Evolutionary conservation across 2,329 filamentous ascomycete species (phyloP), one percentile per base, ranked within the genome.

Genomic region (Colletotrichum higginsianum): DNA sequence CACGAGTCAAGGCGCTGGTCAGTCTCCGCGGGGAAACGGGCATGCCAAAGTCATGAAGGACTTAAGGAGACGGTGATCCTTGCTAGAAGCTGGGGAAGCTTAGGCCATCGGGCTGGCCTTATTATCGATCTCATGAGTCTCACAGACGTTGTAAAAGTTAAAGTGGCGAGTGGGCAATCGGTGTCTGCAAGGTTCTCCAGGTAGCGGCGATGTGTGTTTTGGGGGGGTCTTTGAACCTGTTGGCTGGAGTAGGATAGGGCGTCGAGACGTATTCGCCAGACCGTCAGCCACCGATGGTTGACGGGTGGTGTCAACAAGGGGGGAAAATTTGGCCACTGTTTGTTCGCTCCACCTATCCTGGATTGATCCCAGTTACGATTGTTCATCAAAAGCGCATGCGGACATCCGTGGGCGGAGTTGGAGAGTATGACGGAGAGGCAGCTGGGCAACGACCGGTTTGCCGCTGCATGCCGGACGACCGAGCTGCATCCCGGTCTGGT

Each of bases 61-160:
- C 30, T 35, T 9, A 9, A 35, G 30, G 30, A 35, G 30, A 35
- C 18, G 35, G 23, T 46, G 18, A 44, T 13, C 46, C 44, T 21
- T 55, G 68, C 47, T 38, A 63, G 42, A 52, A 66, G 50, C 12
- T 52, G 49, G 47, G 49, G 46, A 38, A 68, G 64, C 58, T 63
- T 40, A 53, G 58, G 46, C 58, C 68, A 68, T 60, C 44, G 35
- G 30, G 46, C 58, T 21, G 68, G 42, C 58, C 44, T 46, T 71
- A 40, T 21, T 58, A 26, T 62, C 38, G 44, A 62, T 50, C 56
- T 40, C 57, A 56, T 50, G 55, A 62, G 42, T 67, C 50, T 63
- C 65, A 71, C 65, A 46, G 65, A 68, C 52, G 44, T 62, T 55
- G 15, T 52, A 7, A 68, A 68, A 68, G 64, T 58, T 68, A 42